Percentiles rank a stretch among this genome's conserved stretches.
These are phyloP conservation scores for Fistulinella prunicolor DNA, from an alignment of 768 basidiomycete genomes.

Conservation along the genomic window DNA sequence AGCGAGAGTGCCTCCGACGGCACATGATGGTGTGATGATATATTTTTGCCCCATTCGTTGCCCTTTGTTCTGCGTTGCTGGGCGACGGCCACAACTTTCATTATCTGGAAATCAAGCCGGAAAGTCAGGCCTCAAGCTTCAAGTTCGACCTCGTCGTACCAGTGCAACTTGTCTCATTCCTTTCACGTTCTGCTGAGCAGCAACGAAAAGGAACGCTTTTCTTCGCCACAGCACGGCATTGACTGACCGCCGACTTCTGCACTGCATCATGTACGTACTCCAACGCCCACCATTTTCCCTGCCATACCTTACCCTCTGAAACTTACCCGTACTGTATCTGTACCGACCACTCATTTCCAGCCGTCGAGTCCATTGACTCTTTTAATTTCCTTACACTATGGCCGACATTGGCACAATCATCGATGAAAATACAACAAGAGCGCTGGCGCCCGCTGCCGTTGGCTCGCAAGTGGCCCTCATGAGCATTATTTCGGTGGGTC, in stretches of 20 bases:
- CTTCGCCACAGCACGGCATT: background rate
- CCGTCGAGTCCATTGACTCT: slow-evolving; percentile 17
- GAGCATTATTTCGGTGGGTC: slow-evolving; percentile 66
- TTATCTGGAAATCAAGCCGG: no score
- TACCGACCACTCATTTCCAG: slow-evolving; percentile 17
- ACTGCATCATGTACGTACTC: background rate
- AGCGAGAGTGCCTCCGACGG: no score
- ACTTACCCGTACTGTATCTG: slow-evolving; percentile 6
- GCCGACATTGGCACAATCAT: slow-evolving; percentile 33
- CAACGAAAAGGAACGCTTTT: background rate
- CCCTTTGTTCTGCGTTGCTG: background rate
- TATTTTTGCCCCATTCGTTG: background rate
- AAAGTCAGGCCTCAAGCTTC: no score
- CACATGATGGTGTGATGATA: no score
- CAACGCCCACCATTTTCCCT: background rate
- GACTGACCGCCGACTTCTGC: background rate
- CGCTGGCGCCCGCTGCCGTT: slow-evolving; percentile 79
- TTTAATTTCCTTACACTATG: slow-evolving; percentile 26
- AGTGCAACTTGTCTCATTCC: background rate
- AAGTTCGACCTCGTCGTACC: background rate
- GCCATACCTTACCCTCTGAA: background rate
- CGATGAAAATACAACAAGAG: slow-evolving; percentile 40
- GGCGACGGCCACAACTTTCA: background rate
- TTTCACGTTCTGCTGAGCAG: background rate
- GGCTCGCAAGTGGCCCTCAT: slow-evolving; percentile 75